Evolutionary conservation across 257 asterid genomes (phyloP).

Genomic region (Misopates orontium): DNA sequence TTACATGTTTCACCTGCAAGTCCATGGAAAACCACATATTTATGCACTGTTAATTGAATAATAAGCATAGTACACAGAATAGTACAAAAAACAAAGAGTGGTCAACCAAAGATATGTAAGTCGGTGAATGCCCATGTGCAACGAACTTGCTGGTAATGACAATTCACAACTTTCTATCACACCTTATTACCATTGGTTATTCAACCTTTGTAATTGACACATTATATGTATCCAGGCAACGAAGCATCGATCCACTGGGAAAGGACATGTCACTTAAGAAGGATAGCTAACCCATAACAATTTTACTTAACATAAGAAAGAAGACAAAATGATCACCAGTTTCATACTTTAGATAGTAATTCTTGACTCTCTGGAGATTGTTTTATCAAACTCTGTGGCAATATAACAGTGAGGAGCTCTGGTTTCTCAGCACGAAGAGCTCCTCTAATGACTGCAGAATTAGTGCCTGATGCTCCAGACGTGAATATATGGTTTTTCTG

Average conservation of each 20-base stretch:
- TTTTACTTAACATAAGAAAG: background rate
- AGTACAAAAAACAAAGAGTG: background rate
- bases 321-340: background rate
- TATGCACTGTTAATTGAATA: background rate
- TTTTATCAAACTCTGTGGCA: conserved; percentile 90
- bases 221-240: no score
- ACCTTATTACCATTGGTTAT: no score
- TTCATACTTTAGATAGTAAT: conserved; percentile 83
- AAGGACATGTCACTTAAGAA: background rate
- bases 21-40: conserved; percentile 21
- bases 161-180: no score
- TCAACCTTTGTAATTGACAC: no score
- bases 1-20: conserved; percentile 79
- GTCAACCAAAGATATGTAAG: background rate
- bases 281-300: background rate
- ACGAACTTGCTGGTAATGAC: no score
- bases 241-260: no score
- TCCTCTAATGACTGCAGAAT: conserved; percentile 99
- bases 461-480: conserved; percentile 98
- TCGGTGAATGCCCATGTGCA: no score
- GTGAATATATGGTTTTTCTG: conserved; percentile 96
- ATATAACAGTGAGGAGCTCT: conserved; percentile 86
- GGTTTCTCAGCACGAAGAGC: conserved; percentile 98
- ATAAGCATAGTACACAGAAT: no score
- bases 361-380: conserved; percentile 99